Base-by-base conservation (phyloP, 2,329 filamentous ascomycete species). In the Corynespora cassiicola region DNA sequence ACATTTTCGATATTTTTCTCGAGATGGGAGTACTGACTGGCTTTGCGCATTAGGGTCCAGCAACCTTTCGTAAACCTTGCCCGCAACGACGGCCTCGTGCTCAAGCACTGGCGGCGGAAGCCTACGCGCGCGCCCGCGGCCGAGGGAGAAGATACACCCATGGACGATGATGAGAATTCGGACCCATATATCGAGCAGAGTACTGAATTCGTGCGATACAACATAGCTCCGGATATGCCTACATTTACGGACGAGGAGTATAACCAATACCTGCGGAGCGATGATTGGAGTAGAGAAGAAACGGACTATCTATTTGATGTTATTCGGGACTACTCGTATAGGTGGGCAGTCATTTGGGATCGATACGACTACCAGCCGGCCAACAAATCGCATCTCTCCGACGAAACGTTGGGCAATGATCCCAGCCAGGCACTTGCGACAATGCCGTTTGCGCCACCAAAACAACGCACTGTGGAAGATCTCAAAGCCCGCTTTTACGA, bases 281-380 rank as follows among this genome's bases (percentile, higher is more conserved):
- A 82, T 10, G 85, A 92, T 54, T 99, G 94, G 94, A 86, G 87
- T 10, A 89, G 87, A 59, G 86, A 94, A 56, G 94, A 99, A 71
- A 99, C 94, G 7, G 90, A 96, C 63, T 96, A 96, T 62, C 71
- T 99, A 47, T 80, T 97, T 63, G 75, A 81, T 3, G 66, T 92
- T 22, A 88, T 83, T 10, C 79, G 79, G 40, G 86, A 91, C 30
- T 96, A 85, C 61, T 90, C 95, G 61, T 78, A 96, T 44, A 85
- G 94, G 52, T 99, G 94, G 90, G 80, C 92, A 3, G 68, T 97
- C 11, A 88, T 99, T 44, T 89, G 86, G 76, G 94, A 99, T 67
- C 87, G 92, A 41, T 99, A 96, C 71, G 88, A 95, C 36, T 95
- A 82, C 65, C 71, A 78, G 31, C 72, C 73, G 2, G 56, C 56